Conservation (phyloP, 169 alveolate genomes). For the Perkinsus olseni region DNA sequence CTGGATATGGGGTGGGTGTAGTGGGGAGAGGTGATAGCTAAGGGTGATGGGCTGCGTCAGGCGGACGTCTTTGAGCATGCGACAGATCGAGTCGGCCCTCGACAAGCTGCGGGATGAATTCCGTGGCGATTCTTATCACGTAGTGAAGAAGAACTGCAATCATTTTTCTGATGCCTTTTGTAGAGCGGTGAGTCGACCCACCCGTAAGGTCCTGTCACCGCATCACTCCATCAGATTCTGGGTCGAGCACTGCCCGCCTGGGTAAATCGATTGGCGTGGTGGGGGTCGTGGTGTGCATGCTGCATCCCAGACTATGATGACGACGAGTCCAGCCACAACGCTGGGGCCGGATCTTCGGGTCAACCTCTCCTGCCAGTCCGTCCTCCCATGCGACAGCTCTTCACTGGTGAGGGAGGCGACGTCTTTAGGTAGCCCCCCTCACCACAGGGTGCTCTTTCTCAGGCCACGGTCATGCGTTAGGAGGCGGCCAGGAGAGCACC, state of each 20-base stretch:
- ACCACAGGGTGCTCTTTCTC: not conserved
- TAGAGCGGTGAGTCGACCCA: not conserved
- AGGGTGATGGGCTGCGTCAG: too few relatives aligned
- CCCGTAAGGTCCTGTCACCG: not conserved
- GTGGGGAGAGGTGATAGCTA: too few relatives aligned
- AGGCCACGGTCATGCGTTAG: not conserved
- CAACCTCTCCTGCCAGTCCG: not conserved
- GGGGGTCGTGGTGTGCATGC: not conserved
- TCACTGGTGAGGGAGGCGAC: not conserved
- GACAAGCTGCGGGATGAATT: slow-evolving; percentile 4
- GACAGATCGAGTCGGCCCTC: slow-evolving; percentile 6
- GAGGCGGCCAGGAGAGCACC: not conserved
- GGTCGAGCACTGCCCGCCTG: not conserved
- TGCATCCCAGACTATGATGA: not conserved
- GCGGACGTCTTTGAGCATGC: not conserved
- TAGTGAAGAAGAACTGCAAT: slow-evolving; percentile 21
- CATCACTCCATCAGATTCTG: not conserved
- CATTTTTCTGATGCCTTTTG: slow-evolving; percentile 28
- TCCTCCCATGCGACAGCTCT: not conserved
- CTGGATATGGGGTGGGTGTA: not conserved
- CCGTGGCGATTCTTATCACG: slow-evolving; percentile 8
- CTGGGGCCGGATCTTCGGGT: not conserved
- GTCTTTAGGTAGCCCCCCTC: not conserved
- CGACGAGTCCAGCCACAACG: not conserved
- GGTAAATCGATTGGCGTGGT: not conserved